Evolutionary conservation across 2,329 filamentous ascomycete species (phyloP).

Genomic region (Fusarium bactridioides): DNA sequence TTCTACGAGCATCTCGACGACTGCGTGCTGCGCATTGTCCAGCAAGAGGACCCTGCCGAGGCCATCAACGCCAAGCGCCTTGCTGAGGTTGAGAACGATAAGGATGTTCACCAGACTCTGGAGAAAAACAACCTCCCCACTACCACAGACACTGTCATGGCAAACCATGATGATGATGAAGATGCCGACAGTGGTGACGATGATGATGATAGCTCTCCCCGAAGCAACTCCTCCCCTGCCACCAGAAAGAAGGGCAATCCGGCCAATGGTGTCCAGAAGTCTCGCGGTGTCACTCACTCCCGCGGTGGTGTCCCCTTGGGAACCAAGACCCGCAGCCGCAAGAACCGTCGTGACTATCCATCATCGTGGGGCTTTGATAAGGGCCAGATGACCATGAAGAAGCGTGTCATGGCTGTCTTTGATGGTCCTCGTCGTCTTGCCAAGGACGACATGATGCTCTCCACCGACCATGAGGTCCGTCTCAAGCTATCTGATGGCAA

Average conservation of each 20-base stretch:
- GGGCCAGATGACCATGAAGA: slow-evolving; percentile 98
- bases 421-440: slow-evolving; percentile 86
- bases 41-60: slow-evolving; percentile 74
- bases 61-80: slow-evolving; percentile 73
- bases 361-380: slow-evolving; percentile 91
- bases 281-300: slow-evolving; percentile 78
- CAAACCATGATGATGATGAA: slow-evolving; percentile 65
- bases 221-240: slow-evolving; percentile 51
- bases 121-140: slow-evolving; percentile 68
- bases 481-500: slow-evolving; percentile 78
- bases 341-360: slow-evolving; percentile 93
- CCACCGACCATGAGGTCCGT: slow-evolving; percentile 92
- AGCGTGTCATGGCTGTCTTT: slow-evolving; percentile 92
- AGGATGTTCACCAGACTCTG: slow-evolving; percentile 67
- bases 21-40: slow-evolving; percentile 75
- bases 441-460: slow-evolving; percentile 99
- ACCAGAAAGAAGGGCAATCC: slow-evolving; percentile 66
- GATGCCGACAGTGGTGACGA: slow-evolving; percentile 63
- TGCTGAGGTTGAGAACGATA: slow-evolving; percentile 71
- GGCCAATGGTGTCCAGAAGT: slow-evolving; percentile 68
- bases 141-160: slow-evolving; percentile 49
- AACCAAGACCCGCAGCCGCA: slow-evolving; percentile 73
- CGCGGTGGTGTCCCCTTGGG: slow-evolving; percentile 72
- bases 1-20: slow-evolving; percentile 97
- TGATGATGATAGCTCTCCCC: slow-evolving; percentile 57